Evolutionary conservation across 805 yeast genomes (phyloP).

Genomic region (baker's yeast (Saccharomyces cerevisiae)): DNA sequence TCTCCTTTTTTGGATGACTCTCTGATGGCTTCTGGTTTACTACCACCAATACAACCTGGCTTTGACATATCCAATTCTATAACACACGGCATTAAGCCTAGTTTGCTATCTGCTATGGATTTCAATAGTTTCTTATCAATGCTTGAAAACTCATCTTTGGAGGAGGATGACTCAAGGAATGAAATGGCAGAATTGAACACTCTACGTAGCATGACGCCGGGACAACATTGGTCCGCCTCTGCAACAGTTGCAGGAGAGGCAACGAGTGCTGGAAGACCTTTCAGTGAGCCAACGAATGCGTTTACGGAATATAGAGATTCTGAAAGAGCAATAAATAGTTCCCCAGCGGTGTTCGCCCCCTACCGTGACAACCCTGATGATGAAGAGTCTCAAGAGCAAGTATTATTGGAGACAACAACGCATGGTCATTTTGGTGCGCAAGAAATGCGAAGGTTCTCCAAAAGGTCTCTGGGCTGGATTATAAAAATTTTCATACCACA

Average conservation of each 20-base stretch:
- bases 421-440: neutral
- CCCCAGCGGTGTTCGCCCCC: conserved; percentile 22
- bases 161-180: neutral
- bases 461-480: neutral
- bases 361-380: conserved; percentile 19
- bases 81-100: conserved; percentile 20
- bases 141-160: conserved; percentile 16
- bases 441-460: neutral
- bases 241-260: neutral
- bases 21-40: neutral
- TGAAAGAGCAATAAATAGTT: conserved; percentile 5
- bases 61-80: neutral
- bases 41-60: neutral
- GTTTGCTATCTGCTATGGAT: conserved; percentile 27
- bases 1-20: neutral
- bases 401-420: conserved; percentile 1
- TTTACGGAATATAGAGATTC: neutral
- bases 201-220: neutral
- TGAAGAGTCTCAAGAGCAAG: neutral
- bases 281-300: conserved; percentile 12
- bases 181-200: neutral
- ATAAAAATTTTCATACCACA: conserved; percentile 28
- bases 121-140: conserved; percentile 19
- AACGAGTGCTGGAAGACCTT: conserved; percentile 7
- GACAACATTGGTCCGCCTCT: neutral